phyloP scores from a whole-genome alignment of 768 basidiomycete species.

The Termitomyces sp. region DNA sequence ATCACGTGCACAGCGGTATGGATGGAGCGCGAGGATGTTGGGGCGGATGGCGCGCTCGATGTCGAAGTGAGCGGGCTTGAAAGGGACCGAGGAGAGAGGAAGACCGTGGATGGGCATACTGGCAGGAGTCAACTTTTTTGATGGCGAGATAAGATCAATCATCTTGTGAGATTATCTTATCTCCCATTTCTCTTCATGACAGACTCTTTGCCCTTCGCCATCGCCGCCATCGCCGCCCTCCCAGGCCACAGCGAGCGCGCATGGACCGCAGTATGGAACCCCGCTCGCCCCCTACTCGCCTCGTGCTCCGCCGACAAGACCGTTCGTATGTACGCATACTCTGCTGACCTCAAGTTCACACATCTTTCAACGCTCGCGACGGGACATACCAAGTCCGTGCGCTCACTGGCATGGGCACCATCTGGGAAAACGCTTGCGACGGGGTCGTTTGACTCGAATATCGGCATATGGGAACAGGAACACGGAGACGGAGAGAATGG shows the following conservation, averaged over 20 bases:
- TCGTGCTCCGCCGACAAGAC: constrained; percentile 96
- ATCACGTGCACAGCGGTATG: constrained; percentile 94
- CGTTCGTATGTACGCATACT: constrained; percentile 80
- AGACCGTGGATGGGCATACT: constrained; percentile 67
- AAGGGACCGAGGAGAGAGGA: constrained; percentile 33
- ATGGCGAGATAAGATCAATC: background rate
- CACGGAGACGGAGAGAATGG: constrained; percentile 34
- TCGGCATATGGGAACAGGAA: constrained; percentile 86
- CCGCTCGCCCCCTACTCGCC: constrained; percentile 72
- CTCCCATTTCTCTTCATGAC: background rate
- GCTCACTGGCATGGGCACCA: constrained; percentile 85
- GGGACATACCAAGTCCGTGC: constrained; percentile 85
- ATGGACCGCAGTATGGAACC: constrained; percentile 92
- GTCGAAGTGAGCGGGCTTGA: constrained; percentile 76
- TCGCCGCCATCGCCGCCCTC: constrained; percentile 31
- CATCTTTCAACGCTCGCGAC: constrained; percentile 69
- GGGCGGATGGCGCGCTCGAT: constrained; percentile 85
- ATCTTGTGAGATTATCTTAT: background rate
- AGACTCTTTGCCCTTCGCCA: constrained; percentile 18
- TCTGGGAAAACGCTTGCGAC: constrained; percentile 85
- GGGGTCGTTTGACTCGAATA: constrained; percentile 90
- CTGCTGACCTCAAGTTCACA: constrained; percentile 38
- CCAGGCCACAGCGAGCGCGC: constrained; percentile 79
- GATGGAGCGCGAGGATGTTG: constrained; percentile 88
- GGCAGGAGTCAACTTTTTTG: background rate